A percentile compares a stretch with the other conserved stretches of the same genome.
Evolutionary conservation across 257 asterid genomes (phyloP).

Genomic region (Plectranthus barbatus): DNA sequence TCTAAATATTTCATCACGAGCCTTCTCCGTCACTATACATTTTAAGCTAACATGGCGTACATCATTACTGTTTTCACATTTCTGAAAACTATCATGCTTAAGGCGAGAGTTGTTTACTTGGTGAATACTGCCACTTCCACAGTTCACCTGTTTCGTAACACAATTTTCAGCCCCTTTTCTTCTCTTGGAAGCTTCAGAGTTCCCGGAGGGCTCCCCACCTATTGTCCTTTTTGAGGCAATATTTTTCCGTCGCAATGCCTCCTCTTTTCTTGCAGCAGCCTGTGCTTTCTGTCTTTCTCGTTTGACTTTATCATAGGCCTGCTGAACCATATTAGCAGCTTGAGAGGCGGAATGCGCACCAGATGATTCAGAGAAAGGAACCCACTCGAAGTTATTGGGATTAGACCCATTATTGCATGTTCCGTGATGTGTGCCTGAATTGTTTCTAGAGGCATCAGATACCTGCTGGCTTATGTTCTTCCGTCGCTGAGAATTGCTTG

Average conservation of each 20-base stretch:
- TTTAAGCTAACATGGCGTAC: constrained; percentile 18
- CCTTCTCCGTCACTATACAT: constrained; percentile 50
- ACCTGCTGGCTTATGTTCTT: constrained; percentile 25
- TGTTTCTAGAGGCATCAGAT: constrained; percentile 16
- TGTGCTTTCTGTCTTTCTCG: constrained; percentile 63
- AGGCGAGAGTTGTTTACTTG: constrained; percentile 13
- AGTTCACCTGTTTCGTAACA: constrained; percentile 19
- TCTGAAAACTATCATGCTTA: constrained; percentile 7
- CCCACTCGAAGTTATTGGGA: constrained; percentile 45
- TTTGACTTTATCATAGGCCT: constrained; percentile 71
- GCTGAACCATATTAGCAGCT: constrained; percentile 67
- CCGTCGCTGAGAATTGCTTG: constrained; percentile 17
- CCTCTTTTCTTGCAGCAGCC: constrained; percentile 56
- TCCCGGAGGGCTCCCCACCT: constrained; percentile 23
- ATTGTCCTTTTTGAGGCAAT: constrained; percentile 34
- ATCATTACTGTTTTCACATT: constrained; percentile 18
- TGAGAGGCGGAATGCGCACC: constrained; percentile 45
- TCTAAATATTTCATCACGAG: constrained; percentile 33
- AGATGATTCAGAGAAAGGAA: constrained; percentile 49
- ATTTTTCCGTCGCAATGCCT: constrained; percentile 34
- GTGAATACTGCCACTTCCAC: constrained; percentile 12
- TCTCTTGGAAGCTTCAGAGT: constrained; percentile 43
- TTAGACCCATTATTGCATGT: constrained; percentile 13
- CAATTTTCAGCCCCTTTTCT: constrained; percentile 35
- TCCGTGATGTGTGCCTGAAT: too few species aligned